Base-by-base conservation (phyloP, 495 filamentous ascomycete genomes). In the Aspergillus homomorphus region DNA sequence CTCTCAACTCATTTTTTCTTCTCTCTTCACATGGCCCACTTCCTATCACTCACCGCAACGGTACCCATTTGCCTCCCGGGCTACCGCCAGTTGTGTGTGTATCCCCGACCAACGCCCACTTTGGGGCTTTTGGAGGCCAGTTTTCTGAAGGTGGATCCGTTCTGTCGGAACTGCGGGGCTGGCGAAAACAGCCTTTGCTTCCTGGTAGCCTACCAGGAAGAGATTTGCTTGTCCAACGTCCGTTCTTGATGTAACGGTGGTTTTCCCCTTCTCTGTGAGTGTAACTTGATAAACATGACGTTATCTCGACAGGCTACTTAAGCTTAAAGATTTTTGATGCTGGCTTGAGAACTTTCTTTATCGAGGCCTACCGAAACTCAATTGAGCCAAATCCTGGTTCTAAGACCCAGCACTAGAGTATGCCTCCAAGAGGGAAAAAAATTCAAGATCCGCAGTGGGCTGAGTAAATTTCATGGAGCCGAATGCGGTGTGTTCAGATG, bases 381-480 rank as follows among this genome's bases (percentile, higher is more conserved):
- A 46, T 46, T 9, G 19, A 23, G 19, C 12, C 18, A 15, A 46
- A 46, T 23, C 45, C 7, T 9, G 45, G 45, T 21, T 46, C 45
- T n/a, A 46, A 22, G 3, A 46, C 45, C 12, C 26, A 28, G 26
- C 9, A 4, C 9, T 3, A 28, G 4, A 28, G 26, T 4, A 9
- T n/a, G n/a, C n/a, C n/a, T n/a, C 4, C 9, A 28, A 28, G 15
- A 38, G 10, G 15, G 15, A 38, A 18, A 58, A 53, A 23, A 38
- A 57, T 56, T 48, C 50, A 38, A 61, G 64, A 59, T 67, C 64
- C 64, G 64, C 64, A 62, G 64, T 67, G 64, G 64, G 56, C 45
- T 66, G 49, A n/a, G 33, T 53, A 41, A 58, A 53, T 61, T 54
- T 54, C 52, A 46, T 43, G 28, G 45, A 42, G 59, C 56, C 61